phyloP scores from a whole-genome alignment of 306 rosid species.

The Prunus mongolica region DNA sequence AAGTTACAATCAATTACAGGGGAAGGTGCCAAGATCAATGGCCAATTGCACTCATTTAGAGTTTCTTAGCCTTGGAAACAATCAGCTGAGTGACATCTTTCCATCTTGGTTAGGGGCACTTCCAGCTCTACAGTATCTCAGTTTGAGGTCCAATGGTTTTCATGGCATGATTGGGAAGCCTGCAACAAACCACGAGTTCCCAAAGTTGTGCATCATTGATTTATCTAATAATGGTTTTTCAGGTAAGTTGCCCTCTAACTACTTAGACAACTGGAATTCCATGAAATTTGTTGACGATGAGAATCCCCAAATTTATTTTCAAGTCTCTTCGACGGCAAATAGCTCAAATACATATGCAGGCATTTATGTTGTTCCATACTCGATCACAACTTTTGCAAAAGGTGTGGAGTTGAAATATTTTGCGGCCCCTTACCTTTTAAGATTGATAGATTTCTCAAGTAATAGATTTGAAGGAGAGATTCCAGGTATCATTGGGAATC shows the following conservation, averaged over 20 bases:
- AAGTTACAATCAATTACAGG: conserved; percentile 18
- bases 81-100: conserved; percentile 24
- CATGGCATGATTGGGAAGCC: conserved; percentile 18
- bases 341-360: too few relatives aligned
- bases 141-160: conserved; percentile 7
- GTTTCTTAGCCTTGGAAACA: conserved; percentile 2
- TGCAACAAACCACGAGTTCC: background rate
- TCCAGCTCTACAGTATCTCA: background rate
- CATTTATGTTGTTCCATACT: background rate
- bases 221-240: conserved; percentile 14
- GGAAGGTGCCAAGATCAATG: conserved; percentile 17
- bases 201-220: conserved; percentile 11
- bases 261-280: background rate
- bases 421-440: background rate
- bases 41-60: background rate
- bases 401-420: background rate
- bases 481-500: conserved; percentile 2
- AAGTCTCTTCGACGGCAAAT: background rate
- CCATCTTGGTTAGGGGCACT: conserved; percentile 43
- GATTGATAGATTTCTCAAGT: background rate
- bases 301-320: background rate
- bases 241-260: conserved; percentile 7
- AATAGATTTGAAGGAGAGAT: conserved; percentile 13
- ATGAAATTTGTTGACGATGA: background rate
- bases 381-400: background rate